Evolutionary conservation across 2,329 filamentous ascomycete genomes (phyloP), one percentile per base, ranked within the genome.

Genomic region (Ceratocystis colombiana): DNA sequence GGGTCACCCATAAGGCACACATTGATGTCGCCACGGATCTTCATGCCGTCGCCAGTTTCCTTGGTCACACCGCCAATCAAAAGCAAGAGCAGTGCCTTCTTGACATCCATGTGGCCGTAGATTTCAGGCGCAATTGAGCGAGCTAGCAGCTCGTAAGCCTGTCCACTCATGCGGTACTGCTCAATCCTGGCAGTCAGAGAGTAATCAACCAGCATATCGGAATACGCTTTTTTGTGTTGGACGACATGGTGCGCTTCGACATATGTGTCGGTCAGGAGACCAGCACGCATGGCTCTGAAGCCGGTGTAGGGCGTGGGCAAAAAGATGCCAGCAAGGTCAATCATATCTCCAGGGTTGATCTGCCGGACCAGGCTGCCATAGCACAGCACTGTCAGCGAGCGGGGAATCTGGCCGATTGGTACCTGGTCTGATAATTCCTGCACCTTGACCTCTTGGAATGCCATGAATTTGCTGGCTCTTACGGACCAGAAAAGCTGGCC

Each of bases 371-470:
- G 81, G 68, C 85, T 89, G 68, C 94, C 94, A 73, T 95, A 88
- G 76, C 91, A 96, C 72, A 96, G 84, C 25, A 99, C 79, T 0
- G 93, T 97, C 69, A 99, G 79, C 67, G 90, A 90, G 68, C 94
- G 85, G 41, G 94, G 94, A 71, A 99, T 99, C 74, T 99, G 94
- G 63, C 94, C 94, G 70, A 99, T 95, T 6, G 94, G 94, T 0
- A 99, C 94, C 75, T 99, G 94, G 74, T 99, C 94, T n/a, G 94
- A 91, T 85, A 97, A 90, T 75, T 99, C 94, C 76, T 99, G 94
- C 66, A 99, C 91, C 79, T 97, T 97, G 76, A 97, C 86, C 76
- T 99, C 94, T 76, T 99, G 94, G 79, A 99, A 99, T 2, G 94
- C 91, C 72, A 96, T 78, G 73, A 97, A 99, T 73, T 97, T 99